Base-by-base conservation (phyloP, 306 rosid species). In the Medicago ruthenica region DNA sequence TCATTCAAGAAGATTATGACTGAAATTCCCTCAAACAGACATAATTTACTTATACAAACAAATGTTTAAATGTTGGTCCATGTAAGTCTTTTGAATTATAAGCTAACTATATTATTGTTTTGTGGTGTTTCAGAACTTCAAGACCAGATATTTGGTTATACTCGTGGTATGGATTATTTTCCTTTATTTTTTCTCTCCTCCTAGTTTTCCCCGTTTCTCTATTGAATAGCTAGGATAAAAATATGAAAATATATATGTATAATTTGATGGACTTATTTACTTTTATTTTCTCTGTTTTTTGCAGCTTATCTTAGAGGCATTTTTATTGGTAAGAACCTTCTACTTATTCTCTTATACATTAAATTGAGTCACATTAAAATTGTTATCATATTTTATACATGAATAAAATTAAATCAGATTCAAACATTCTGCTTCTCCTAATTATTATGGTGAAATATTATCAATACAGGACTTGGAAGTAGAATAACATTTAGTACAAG, bases 271-370 rank as follows among this genome's bases (percentile, higher is more conserved):
- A 41, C 7, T 67, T 21, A 42, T 1, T 50, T n/a, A 70, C 2
- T 50, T 3, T 27, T 7, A 67, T 55, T 67, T 10, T n/a, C 7
- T 41, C 24, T 27, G 18, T 69, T 24, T 59, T 70, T 60, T 70
- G 76, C 77, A 79, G 82, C 67, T 16, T 79, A 79, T 48, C 67
- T 79, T 4, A 79, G 73, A 51, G 82, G 82, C 22, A 10, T 79
- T 62, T 39, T 71, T 39, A 15, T 79, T 51, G 82, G 82, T 79
- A 50, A 71, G 77, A 40, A 18, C 21, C 36, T 60, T 66, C 34
- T 66, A 17, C 59, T 6, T 53, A n/a, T 36, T 20, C 9, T 18
- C 34, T n/a, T 4, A 18, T 36, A 59, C 37, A 5, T 58, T 11
- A 57, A 31, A 22, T 68, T 8, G 10, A 12, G 27, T 53, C 66